Evolutionary conservation across 768 basidiomycete genomes (phyloP).

Genomic region (Lactarius evosmus): DNA sequence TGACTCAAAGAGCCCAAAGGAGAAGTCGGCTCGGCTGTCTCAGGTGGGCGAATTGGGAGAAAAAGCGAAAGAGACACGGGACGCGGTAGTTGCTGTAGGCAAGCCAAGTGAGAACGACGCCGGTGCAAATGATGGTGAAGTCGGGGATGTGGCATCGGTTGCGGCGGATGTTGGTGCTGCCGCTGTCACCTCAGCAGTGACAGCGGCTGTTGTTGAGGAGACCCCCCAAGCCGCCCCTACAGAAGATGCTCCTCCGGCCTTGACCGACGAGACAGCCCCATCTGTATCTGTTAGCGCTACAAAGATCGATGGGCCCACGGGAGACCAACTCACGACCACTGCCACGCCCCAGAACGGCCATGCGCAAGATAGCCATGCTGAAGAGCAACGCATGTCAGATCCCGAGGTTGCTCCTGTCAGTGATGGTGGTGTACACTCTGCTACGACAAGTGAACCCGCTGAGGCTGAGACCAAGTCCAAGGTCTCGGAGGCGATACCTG

Average conservation of each 20-base stretch:
- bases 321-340: conserved; percentile 20
- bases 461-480: conserved; percentile 23
- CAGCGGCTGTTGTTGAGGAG: background rate
- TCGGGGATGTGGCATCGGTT: background rate
- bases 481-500: conserved; percentile 10
- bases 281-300: conserved; percentile 24
- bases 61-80: conserved; percentile 36
- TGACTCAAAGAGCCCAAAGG: conserved; percentile 35
- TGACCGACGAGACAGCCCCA: conserved; percentile 23
- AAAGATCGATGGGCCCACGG: conserved; percentile 26
- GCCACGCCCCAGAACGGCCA: conserved; percentile 14
- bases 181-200: conserved; percentile 14
- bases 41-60: conserved; percentile 72
- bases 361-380: background rate
- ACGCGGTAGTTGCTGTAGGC: conserved; percentile 26
- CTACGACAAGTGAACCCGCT: conserved; percentile 35
- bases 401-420: background rate
- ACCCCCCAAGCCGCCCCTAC: background rate
- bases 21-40: conserved; percentile 35
- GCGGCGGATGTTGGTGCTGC: conserved; percentile 28
- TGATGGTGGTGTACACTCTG: conserved; percentile 28
- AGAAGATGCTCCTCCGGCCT: conserved; percentile 25
- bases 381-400: background rate
- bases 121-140: conserved; percentile 3
- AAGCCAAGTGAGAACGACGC: conserved; percentile 19